Conservation (phyloP, 108 stramenopile species). For the Cyclotella atomus region DNA sequence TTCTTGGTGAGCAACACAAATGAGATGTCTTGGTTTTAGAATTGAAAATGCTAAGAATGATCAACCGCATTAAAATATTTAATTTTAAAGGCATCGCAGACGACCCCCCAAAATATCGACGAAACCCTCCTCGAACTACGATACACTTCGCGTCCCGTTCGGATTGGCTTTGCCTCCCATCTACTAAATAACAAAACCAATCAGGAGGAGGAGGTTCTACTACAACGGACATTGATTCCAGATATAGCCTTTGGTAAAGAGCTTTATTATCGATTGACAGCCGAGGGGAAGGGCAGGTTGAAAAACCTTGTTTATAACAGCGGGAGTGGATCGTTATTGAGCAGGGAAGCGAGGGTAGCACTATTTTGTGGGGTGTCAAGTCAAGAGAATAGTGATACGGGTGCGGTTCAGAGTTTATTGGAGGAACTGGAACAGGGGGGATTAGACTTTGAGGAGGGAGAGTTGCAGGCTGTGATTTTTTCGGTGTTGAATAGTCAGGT, state of each 20-base stretch:
- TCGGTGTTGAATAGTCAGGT: not conserved
- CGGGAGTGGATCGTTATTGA: not conserved
- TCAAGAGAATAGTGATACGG: not conserved
- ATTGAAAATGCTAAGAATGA: not conserved
- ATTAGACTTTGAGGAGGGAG: not conserved
- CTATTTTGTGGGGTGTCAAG: not conserved
- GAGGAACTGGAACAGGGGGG: slow-evolving; percentile 2
- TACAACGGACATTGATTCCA: not conserved
- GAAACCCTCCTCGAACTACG: slow-evolving; percentile 5
- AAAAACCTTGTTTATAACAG: not conserved
- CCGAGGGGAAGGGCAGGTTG: not conserved
- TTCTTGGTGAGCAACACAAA: not conserved
- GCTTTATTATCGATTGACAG: not conserved
- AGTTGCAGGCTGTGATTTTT: not conserved
- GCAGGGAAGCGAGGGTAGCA: not conserved
- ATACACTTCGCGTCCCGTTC: not conserved
- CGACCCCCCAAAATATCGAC: not conserved
- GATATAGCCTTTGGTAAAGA: not conserved
- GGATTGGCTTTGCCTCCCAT: not conserved
- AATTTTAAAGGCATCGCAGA: not conserved
- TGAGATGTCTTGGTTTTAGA: not conserved
- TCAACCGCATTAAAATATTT: not conserved
- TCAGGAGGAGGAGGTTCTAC: not conserved
- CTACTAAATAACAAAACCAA: not conserved
- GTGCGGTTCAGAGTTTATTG: not conserved